phyloP scores from a whole-genome alignment of 768 basidiomycete genomes.

The Hericium coralloides region DNA sequence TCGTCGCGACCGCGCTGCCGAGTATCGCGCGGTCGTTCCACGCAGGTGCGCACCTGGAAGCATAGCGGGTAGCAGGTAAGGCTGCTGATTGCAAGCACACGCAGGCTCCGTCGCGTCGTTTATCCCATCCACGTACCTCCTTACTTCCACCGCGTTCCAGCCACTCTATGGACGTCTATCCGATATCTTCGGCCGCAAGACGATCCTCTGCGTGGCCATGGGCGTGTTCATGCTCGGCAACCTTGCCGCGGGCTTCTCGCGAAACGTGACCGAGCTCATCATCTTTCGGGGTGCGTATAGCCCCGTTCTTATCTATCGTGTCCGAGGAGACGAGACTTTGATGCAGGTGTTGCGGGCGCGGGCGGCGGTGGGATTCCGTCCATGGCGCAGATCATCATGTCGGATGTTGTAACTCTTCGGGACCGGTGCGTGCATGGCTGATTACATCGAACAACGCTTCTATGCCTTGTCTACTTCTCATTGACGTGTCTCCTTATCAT shows the following conservation, averaged over 20 bases:
- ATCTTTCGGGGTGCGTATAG: slow-evolving; percentile 41
- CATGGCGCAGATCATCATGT: slow-evolving; percentile 62
- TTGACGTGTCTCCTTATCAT: no score
- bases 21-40: slow-evolving; percentile 59
- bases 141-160: slow-evolving; percentile 60
- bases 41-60: slow-evolving; percentile 12
- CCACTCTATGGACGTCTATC: slow-evolving; percentile 50
- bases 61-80: neutral
- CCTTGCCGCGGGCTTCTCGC: slow-evolving; percentile 57
- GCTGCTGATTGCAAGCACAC: neutral
- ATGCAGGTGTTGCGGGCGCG: slow-evolving; percentile 40
- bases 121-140: slow-evolving; percentile 66
- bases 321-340: no score
- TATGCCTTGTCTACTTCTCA: no score
- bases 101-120: slow-evolving; percentile 53
- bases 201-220: slow-evolving; percentile 47
- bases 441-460: neutral
- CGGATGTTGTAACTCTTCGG: slow-evolving; percentile 63
- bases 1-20: slow-evolving; percentile 67
- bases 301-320: no score
- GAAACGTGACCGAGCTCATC: slow-evolving; percentile 58
- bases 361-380: slow-evolving; percentile 68
- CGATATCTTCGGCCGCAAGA: slow-evolving; percentile 62
- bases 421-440: slow-evolving; percentile 36
- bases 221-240: slow-evolving; percentile 58